Evolutionary conservation across 331 rosid genomes (phyloP), one percentile per base, ranked within the genome.

Genomic region (Stylosanthes scabra): DNA sequence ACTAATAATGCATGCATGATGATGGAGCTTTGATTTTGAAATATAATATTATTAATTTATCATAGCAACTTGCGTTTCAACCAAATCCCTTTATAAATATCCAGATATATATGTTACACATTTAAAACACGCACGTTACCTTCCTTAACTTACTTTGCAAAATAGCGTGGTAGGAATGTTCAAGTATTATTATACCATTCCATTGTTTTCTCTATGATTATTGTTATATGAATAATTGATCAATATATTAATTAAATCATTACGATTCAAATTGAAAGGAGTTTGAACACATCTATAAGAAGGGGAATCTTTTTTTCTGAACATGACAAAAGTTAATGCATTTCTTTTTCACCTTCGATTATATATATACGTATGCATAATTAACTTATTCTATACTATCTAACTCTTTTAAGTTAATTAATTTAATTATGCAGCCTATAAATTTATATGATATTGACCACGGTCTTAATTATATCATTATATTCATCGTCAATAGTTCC

Each of bases 61-160:
- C 9, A 10, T 29, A 65, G 40, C 77, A 63, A 71, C 56, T 78
- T 78, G 74, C 78, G 44, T 65, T 40, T 72, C 42, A 46, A 54
- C 70, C 14, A 62, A 65, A 34, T 11, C 46, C 63, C 82, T 71
- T 65, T 39, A 11, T 58, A 61, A 58, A 66, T 39, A 31, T 71
- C 34, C 34, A 72, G 54, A 15, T 39, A 59, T 73, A 15, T 39
- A 59, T 73, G n/a, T 50, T 58, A 6, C 3, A 37, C 71, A 60
- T 73, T 67, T 59, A 29, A 73, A 73, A 79, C 79, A 59, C 71
- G 78, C 79, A 59, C 71, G 78, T 71, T 67, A 72, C 11, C 66
- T 37, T 71, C 37, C 56, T 49, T 37, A 76, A 49, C 42, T 27
- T 40, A 31, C 5, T 70, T 28, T 41, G 60, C 45, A 3, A 11